Percentiles rank a stretch among this genome's conserved stretches.
Evolutionary conservation across 139 green algal genomes (phyloP).

Genomic region (Tetraselmis chui): DNA sequence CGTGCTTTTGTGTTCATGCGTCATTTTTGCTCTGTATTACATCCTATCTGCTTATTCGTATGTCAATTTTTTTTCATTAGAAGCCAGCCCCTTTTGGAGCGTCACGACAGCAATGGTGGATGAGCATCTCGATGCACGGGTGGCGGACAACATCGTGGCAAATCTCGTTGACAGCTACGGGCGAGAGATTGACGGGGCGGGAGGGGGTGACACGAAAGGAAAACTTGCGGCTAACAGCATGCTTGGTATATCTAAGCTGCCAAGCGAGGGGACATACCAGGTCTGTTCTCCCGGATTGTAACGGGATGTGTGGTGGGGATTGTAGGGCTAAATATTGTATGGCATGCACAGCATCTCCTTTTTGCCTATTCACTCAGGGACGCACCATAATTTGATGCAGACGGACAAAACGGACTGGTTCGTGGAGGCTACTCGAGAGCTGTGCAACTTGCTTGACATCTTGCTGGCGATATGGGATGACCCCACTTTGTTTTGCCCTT

Average conservation of each 20-base stretch:
- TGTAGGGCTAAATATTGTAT: no score
- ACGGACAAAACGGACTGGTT: background rate
- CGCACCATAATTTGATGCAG: background rate
- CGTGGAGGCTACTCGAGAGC: background rate
- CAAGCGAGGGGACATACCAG: background rate
- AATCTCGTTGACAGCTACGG: background rate
- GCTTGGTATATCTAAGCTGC: background rate
- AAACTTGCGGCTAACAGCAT: background rate
- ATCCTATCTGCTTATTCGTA: no score
- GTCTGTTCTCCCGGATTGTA: no score
- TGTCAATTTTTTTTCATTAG: background rate
- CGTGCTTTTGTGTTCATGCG: no score
- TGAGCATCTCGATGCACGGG: background rate
- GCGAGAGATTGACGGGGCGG: background rate
- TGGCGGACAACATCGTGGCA: background rate
- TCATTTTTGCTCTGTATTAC: no score
- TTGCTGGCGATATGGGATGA: background rate
- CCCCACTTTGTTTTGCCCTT: background rate
- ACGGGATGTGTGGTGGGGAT: no score
- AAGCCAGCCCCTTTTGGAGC: background rate
- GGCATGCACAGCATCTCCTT: no score
- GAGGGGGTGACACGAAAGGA: background rate
- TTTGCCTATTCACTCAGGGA: no score
- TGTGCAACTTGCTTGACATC: background rate
- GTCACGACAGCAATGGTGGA: background rate